Conservation (phyloP, 2,329 filamentous ascomycete species). For the Pseudogymnoascus sp. region DNA sequence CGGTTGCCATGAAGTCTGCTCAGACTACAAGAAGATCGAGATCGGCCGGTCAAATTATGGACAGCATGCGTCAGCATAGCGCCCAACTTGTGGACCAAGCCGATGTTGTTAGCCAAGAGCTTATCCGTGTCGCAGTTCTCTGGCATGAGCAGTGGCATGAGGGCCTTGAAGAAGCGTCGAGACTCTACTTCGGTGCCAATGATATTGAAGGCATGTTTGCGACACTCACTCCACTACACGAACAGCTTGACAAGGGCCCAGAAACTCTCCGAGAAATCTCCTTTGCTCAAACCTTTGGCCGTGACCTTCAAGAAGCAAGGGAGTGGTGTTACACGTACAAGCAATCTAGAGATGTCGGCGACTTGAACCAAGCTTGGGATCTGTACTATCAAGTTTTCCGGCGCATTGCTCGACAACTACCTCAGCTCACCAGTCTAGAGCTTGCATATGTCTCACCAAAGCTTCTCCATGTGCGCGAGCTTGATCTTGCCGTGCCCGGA, state of each 20-base stretch:
- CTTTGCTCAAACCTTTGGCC: slow-evolving; percentile 93
- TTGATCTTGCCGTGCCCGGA: slow-evolving; percentile 92
- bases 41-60: slow-evolving; percentile 90
- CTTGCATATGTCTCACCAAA: slow-evolving; percentile 95
- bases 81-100: slow-evolving; percentile 89
- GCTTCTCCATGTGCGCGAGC: slow-evolving; percentile 72
- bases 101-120: slow-evolving; percentile 87
- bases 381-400: slow-evolving; percentile 98
- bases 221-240: slow-evolving; percentile 81
- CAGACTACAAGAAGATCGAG: slow-evolving; percentile 75
- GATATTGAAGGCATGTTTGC: slow-evolving; percentile 98
- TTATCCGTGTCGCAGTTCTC: slow-evolving; percentile 91
- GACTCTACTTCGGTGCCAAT: slow-evolving; percentile 93
- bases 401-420: slow-evolving; percentile 85
- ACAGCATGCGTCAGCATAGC: slow-evolving; percentile 94
- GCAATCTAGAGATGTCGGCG: slow-evolving; percentile 78
- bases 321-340: slow-evolving; percentile 95
- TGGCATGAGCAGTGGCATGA: slow-evolving; percentile 99
- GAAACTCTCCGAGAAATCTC: slow-evolving; percentile 94
- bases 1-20: slow-evolving; percentile 91
- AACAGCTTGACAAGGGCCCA: slow-evolving; percentile 80
- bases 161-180: slow-evolving; percentile 89
- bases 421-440: slow-evolving; percentile 86
- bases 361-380: slow-evolving; percentile 98
- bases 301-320: slow-evolving; percentile 87